Conservation (phyloP, 2,329 filamentous ascomycete species). For the Aureobasidium sp. region DNA sequence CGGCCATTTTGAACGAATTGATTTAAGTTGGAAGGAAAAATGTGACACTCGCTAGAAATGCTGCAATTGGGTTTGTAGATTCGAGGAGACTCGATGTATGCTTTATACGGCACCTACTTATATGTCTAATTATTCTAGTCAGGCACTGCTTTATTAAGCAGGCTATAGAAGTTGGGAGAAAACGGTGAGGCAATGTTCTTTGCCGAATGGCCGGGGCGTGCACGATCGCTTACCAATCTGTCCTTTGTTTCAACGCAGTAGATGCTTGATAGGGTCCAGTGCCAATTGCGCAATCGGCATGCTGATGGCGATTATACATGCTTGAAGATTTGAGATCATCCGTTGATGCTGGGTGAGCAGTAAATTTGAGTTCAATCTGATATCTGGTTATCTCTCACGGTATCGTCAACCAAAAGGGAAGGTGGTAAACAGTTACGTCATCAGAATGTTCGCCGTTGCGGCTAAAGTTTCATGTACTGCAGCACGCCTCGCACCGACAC, state of each 20-base stretch:
- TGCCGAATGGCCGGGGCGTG: background rate
- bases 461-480: slow-evolving; percentile 1
- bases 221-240: slow-evolving; percentile 7
- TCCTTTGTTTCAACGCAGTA: background rate
- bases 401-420: background rate
- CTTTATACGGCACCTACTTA: background rate
- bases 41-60: background rate
- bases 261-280: background rate
- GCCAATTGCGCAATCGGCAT: background rate
- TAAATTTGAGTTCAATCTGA: background rate
- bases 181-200: background rate
- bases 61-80: background rate
- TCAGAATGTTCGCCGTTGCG: background rate
- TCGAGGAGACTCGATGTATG: background rate
- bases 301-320: too few relatives aligned
- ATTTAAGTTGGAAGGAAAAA: background rate
- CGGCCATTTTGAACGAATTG: slow-evolving; percentile 5
- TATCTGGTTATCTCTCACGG: background rate
- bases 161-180: background rate
- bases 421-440: background rate
- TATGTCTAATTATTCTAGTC: background rate
- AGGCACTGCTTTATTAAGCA: slow-evolving; percentile 11
- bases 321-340: background rate
- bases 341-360: background rate
- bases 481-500: background rate